These are phyloP conservation scores for Malassezia brasiliensis DNA, from an alignment of 1,284 basidiomycete species.

Conservation along the genomic window DNA sequence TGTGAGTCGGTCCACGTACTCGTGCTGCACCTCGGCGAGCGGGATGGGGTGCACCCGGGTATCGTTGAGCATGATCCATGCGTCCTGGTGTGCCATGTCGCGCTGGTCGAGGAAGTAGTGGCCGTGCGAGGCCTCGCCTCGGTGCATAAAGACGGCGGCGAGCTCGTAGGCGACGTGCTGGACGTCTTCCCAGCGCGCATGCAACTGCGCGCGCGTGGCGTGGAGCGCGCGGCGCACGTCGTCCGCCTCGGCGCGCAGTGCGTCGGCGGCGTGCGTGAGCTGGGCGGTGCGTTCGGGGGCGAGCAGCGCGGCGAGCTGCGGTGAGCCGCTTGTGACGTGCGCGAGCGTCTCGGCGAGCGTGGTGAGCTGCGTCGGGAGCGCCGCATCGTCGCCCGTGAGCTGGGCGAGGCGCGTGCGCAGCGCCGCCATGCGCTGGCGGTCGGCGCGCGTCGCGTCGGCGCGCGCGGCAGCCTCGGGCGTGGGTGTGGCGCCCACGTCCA, in stretches of 20 bases:
- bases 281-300: background rate
- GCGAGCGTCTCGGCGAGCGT: constrained; percentile 1
- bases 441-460: constrained; percentile 46
- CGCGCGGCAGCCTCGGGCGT: constrained; percentile 54
- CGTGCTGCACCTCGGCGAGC: constrained; percentile 28
- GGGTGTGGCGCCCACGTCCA: constrained; percentile 41
- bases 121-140: constrained; percentile 50
- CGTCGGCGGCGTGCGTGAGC: background rate
- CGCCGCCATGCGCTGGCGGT: constrained; percentile 53
- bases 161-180: constrained; percentile 70
- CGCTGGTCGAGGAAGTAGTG: constrained; percentile 45
- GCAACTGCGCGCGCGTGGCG: constrained; percentile 61
- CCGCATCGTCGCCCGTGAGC: constrained; percentile 1
- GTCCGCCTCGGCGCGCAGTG: constrained; percentile 23
- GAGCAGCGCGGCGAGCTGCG: background rate
- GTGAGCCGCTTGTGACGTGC: background rate
- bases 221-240: constrained; percentile 57
- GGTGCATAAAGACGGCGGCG: constrained; percentile 90
- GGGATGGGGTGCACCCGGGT: constrained; percentile 21
- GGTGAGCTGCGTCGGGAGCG: constrained; percentile 12
- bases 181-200: constrained; percentile 66
- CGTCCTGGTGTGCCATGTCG: constrained; percentile 1
- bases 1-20: constrained; percentile 18
- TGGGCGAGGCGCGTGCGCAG: constrained; percentile 20
- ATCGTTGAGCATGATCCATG: constrained; percentile 45